phyloP scores from a whole-genome alignment of 2,329 filamentous ascomycete genomes.

The Rhinocladiella similis region DNA sequence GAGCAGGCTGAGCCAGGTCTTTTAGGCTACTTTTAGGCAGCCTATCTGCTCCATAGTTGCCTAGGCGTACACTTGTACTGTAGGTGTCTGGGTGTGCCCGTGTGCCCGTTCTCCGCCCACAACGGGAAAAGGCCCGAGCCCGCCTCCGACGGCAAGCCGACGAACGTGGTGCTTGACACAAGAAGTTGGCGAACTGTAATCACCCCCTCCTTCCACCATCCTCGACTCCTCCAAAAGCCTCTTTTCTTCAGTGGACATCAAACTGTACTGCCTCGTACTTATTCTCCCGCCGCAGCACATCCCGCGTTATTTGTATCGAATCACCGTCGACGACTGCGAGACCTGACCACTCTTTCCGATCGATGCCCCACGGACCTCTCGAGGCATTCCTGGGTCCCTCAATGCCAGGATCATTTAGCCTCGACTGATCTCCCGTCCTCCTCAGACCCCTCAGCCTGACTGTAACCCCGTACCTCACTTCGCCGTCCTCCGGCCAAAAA shows the following conservation, averaged over 20 bases:
- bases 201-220: neutral
- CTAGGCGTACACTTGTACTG: neutral
- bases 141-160: neutral
- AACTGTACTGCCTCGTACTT: neutral
- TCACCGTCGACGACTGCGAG: neutral
- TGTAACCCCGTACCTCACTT: slow-evolving; percentile 10
- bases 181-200: neutral
- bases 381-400: neutral
- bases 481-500: slow-evolving; percentile 1
- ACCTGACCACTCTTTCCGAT: slow-evolving; percentile 10
- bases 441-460: neutral
- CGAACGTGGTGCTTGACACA: neutral
- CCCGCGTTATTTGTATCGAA: slow-evolving; percentile 17
- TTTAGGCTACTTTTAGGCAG: neutral
- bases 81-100: neutral
- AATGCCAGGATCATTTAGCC: slow-evolving; percentile 20
- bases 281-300: slow-evolving; percentile 12
- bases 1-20: neutral
- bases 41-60: neutral
- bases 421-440: slow-evolving; percentile 3
- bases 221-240: neutral
- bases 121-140: too few relatives aligned
- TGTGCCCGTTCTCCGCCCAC: too few relatives aligned
- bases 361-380: neutral
- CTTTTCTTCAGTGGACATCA: neutral